Conservation (phyloP, 2,329 filamentous ascomycete genomes). For the Xylaria sp. region DNA sequence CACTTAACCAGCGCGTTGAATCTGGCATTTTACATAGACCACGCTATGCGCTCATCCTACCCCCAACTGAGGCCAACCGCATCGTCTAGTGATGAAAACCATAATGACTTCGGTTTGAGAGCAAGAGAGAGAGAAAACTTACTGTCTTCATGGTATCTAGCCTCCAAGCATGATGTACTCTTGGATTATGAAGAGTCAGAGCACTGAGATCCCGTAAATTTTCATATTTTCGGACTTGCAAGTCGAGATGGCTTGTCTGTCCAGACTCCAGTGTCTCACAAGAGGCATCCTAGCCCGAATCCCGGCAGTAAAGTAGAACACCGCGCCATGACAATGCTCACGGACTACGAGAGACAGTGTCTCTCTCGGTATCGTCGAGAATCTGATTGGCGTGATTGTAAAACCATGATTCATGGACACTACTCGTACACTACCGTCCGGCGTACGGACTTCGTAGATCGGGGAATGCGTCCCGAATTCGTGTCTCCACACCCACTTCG, state of each 20-base stretch:
- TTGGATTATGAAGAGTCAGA: neutral
- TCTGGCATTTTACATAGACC: neutral
- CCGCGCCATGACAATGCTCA: neutral
- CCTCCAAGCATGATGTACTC: neutral
- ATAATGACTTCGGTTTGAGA: neutral
- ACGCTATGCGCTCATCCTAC: neutral
- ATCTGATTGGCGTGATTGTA: constrained; percentile 2
- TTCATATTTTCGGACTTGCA: neutral
- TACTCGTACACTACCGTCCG: neutral
- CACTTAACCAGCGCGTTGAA: neutral
- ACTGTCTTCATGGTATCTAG: neutral
- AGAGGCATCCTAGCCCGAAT: neutral
- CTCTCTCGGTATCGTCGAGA: neutral
- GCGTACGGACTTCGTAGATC: neutral
- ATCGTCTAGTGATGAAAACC: neutral
- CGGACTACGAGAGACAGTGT: neutral
- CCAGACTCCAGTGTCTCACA: neutral
- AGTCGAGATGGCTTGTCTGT: neutral
- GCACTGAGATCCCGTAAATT: neutral
- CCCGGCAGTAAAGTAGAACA: neutral
- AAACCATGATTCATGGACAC: constrained; percentile 2
- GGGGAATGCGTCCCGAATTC: constrained; percentile 3
- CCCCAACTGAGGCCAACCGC: neutral
- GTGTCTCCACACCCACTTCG: constrained; percentile 1
- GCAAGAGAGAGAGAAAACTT: neutral